These are phyloP conservation scores for Ophiognomonia clavigignenti-juglandacearum DNA, from an alignment of 2,329 filamentous ascomycete genomes.

Conservation along the genomic window DNA sequence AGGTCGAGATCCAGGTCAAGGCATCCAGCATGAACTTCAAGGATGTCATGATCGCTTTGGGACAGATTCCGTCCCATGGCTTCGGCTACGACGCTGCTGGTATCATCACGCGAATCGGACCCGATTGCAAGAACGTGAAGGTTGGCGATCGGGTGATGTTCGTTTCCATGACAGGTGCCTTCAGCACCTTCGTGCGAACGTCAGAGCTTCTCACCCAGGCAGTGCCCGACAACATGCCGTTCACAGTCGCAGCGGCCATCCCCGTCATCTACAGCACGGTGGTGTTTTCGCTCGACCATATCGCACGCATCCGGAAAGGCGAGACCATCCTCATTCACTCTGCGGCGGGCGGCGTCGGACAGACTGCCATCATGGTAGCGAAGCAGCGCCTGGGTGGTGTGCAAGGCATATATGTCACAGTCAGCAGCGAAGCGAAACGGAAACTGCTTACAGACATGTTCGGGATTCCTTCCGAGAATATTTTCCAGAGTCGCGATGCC, in stretches of 20 bases:
- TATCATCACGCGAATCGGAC: slow-evolving; percentile 9
- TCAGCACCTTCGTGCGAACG: not conserved
- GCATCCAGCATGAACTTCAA: slow-evolving; percentile 26
- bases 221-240: slow-evolving; percentile 20
- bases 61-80: slow-evolving; percentile 9
- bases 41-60: slow-evolving; percentile 28
- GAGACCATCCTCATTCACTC: slow-evolving; percentile 20
- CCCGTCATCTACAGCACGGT: slow-evolving; percentile 24
- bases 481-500: not conserved
- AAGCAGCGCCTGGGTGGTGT: slow-evolving; percentile 11
- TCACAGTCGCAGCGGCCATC: slow-evolving; percentile 22
- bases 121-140: slow-evolving; percentile 17
- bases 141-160: slow-evolving; percentile 28
- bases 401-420: not conserved
- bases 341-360: slow-evolving; percentile 20
- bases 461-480: not conserved
- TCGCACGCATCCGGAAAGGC: slow-evolving; percentile 20
- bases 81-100: slow-evolving; percentile 21
- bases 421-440: not conserved
- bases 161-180: not conserved
- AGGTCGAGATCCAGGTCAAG: slow-evolving; percentile 11
- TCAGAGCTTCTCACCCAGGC: slow-evolving; percentile 8
- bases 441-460: not conserved
- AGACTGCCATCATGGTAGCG: slow-evolving; percentile 16
- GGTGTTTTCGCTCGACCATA: slow-evolving; percentile 21